A percentile compares a stretch with the other conserved stretches of the same genome.
These are phyloP conservation scores for Brassica nigra DNA, from an alignment of 345 rosid genomes.

Conservation along the genomic window DNA sequence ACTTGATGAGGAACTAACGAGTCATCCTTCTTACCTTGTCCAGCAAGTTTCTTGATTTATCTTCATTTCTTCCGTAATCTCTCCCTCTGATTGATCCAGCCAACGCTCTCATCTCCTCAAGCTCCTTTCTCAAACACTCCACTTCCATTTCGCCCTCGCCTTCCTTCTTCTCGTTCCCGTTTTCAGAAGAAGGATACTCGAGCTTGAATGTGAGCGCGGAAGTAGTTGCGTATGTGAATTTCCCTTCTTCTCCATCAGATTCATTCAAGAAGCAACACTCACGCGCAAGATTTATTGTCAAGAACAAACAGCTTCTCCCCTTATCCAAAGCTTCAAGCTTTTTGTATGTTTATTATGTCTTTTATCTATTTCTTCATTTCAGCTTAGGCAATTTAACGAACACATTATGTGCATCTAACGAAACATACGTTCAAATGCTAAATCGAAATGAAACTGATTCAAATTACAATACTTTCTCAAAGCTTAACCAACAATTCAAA, in stretches of 20 bases:
- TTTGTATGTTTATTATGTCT: slow-evolving; percentile 39
- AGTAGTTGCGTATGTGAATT: background rate
- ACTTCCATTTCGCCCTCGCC: background rate
- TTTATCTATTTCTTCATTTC: background rate
- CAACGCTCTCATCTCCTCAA: slow-evolving; percentile 38
- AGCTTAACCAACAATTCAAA: slow-evolving; percentile 36
- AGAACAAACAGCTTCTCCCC: slow-evolving; percentile 47
- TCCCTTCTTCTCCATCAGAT: slow-evolving; percentile 55
- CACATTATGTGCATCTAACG: slow-evolving; percentile 16
- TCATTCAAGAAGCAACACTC: slow-evolving; percentile 36
- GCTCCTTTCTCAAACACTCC: slow-evolving; percentile 32
- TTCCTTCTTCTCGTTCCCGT: background rate
- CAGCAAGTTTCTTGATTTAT: slow-evolving; percentile 34
- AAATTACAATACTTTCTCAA: slow-evolving; percentile 31
- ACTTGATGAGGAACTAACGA: background rate
- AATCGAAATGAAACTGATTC: slow-evolving; percentile 11
- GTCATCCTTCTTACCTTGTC: slow-evolving; percentile 38
- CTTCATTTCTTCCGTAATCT: slow-evolving; percentile 33
- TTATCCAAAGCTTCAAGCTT: slow-evolving; percentile 29
- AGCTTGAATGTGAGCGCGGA: slow-evolving; percentile 17
- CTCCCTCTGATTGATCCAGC: slow-evolving; percentile 39
- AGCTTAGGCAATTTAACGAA: slow-evolving; percentile 33
- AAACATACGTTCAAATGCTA: background rate
- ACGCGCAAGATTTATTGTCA: slow-evolving; percentile 30
- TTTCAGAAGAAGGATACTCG: background rate